Evolutionary conservation across 257 asterid species (phyloP).

Genomic region (Thymus mandschuricus): DNA sequence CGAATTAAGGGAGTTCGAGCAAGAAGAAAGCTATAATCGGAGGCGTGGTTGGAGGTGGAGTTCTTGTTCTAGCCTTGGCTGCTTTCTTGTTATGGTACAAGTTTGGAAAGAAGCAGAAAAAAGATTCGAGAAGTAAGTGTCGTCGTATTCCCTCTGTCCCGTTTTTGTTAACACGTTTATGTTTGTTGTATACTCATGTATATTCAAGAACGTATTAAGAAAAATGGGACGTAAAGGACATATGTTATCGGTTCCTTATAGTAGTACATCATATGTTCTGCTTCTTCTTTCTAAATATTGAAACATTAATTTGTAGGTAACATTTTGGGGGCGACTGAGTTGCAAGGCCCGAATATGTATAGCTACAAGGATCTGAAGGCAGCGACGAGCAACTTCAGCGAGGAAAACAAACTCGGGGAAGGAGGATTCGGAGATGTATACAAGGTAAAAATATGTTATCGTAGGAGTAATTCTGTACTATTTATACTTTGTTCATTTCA

Average conservation of each 20-base stretch:
- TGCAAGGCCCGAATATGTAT: constrained; percentile 76
- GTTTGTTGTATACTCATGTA: too few species aligned
- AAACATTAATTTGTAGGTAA: constrained; percentile 36
- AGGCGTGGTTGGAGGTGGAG: constrained; percentile 75
- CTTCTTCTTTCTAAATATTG: neutral
- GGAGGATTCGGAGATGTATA: constrained; percentile 87
- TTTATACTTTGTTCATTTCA: neutral
- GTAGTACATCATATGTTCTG: too few species aligned
- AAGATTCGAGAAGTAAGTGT: constrained; percentile 26
- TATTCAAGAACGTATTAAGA: too few species aligned
- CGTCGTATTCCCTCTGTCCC: neutral
- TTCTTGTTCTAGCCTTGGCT: constrained; percentile 51
- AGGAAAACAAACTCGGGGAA: constrained; percentile 76
- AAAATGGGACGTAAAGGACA: too few species aligned
- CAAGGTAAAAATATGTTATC: constrained; percentile 48
- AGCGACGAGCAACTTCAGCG: constrained; percentile 67
- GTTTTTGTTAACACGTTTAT: too few species aligned
- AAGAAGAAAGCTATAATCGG: constrained; percentile 64
- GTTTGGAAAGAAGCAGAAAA: constrained; percentile 48
- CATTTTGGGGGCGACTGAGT: constrained; percentile 71
- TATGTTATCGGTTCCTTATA: too few species aligned
- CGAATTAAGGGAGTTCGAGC: constrained; percentile 57
- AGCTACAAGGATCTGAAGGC: constrained; percentile 61
- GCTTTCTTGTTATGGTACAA: constrained; percentile 54
- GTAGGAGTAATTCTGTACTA: too few species aligned